phyloP scores from a whole-genome alignment of 257 asterid species.

The Solanum tacnaense region DNA sequence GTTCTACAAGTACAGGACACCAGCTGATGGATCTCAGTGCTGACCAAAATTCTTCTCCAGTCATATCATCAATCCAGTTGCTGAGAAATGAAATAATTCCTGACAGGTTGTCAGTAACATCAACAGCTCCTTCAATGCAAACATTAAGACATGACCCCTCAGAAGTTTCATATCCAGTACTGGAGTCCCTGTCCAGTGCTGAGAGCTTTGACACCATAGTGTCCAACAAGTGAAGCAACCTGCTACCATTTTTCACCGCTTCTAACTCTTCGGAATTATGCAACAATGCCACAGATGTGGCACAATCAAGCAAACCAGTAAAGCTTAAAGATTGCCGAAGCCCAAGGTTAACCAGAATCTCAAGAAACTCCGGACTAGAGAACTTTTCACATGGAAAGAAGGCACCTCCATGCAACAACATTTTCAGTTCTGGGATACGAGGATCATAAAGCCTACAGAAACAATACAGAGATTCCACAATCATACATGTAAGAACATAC shows the following conservation, averaged over 20 bases:
- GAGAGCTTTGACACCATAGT: conserved; percentile 38
- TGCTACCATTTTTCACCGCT: conserved; percentile 37
- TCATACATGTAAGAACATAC: not conserved
- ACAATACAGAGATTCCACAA: conserved; percentile 2
- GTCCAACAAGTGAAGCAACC: conserved; percentile 69
- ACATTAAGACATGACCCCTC: conserved; percentile 23
- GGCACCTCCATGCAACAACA: conserved; percentile 49
- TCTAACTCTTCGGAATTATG: conserved; percentile 39
- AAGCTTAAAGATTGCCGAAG: conserved; percentile 59
- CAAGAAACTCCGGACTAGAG: conserved; percentile 59
- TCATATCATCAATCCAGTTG: conserved; percentile 50
- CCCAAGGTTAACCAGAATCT: conserved; percentile 62
- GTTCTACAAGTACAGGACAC: conserved; percentile 79
- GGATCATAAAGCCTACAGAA: conserved; percentile 89
- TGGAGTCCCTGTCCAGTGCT: conserved; percentile 23
- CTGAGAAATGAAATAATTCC: conserved; percentile 30
- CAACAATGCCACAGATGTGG: conserved; percentile 69
- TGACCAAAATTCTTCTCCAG: conserved; percentile 62
- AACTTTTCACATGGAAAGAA: conserved; percentile 79
- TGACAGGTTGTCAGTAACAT: conserved; percentile 26
- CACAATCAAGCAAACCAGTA: conserved; percentile 79
- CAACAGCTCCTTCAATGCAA: conserved; percentile 26
- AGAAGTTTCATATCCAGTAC: conserved; percentile 15
- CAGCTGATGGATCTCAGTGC: conserved; percentile 53
- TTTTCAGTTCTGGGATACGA: conserved; percentile 55